These are phyloP conservation scores for Cladophialophora carrionii DNA, from an alignment of 2,329 filamentous ascomycete species.

Conservation along the genomic window DNA sequence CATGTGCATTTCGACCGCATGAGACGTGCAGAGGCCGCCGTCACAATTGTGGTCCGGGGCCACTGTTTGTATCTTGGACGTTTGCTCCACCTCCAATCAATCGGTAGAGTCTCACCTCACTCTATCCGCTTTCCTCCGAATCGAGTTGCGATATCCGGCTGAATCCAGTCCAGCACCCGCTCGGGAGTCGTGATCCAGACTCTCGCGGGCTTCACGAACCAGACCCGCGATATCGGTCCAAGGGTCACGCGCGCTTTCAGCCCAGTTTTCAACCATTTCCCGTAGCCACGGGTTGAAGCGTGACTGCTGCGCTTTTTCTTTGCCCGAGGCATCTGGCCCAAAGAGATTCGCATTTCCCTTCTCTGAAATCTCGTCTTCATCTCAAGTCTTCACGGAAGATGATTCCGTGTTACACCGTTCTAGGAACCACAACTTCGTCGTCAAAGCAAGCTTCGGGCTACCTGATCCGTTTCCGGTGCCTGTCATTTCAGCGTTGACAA, in stretches of 20 bases:
- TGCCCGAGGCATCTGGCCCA: background rate
- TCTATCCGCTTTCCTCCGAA: constrained; percentile 19
- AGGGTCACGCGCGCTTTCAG: constrained; percentile 10
- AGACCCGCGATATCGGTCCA: background rate
- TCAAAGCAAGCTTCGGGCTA: constrained; percentile 21
- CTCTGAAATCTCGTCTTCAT: background rate
- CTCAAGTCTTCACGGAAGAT: constrained; percentile 1
- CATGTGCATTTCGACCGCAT: constrained; percentile 21
- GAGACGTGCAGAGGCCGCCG: constrained; percentile 5
- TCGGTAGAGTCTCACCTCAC: constrained; percentile 11
- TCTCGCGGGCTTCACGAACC: background rate
- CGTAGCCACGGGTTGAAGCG: background rate
- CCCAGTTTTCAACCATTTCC: constrained; percentile 12
- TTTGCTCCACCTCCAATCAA: constrained; percentile 13
- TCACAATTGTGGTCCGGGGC: constrained; percentile 5
- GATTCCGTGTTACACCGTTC: constrained; percentile 6
- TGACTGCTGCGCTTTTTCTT: background rate
- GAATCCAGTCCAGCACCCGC: constrained; percentile 2
- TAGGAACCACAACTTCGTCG: constrained; percentile 7
- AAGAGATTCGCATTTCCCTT: background rate
- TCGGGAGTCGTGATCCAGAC: constrained; percentile 1
- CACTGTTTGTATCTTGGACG: constrained; percentile 13
- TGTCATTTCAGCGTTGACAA: constrained; percentile 10
- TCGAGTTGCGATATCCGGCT: constrained; percentile 28
- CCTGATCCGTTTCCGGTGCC: constrained; percentile 12